Conservation (phyloP, 805 yeast genomes). For the Yamadazyma olivae region DNA sequence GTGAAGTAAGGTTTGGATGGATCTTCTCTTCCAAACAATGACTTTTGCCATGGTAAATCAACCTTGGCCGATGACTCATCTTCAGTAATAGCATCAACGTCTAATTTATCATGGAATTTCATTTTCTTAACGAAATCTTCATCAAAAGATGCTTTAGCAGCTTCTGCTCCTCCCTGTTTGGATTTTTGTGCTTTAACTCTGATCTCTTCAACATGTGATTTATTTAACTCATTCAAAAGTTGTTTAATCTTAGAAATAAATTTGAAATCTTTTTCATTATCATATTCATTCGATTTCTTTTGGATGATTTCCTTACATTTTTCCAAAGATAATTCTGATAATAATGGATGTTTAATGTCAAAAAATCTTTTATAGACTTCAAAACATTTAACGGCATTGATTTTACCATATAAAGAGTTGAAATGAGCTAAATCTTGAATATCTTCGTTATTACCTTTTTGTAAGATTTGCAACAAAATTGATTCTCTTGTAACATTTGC, state of each 20-base stretch:
- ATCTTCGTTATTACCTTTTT: slow-evolving; percentile 16
- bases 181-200: slow-evolving; percentile 25
- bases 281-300: slow-evolving; percentile 34
- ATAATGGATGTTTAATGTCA: slow-evolving; percentile 24
- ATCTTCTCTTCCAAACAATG: slow-evolving; percentile 74
- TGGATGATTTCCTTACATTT: slow-evolving; percentile 24
- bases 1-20: slow-evolving; percentile 84
- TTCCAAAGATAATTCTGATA: slow-evolving; percentile 16
- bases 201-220: slow-evolving; percentile 29
- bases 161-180: slow-evolving; percentile 23
- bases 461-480: slow-evolving; percentile 44
- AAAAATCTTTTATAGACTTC: slow-evolving; percentile 27
- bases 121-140: slow-evolving; percentile 24
- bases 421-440: slow-evolving; percentile 24
- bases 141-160: slow-evolving; percentile 25
- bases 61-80: slow-evolving; percentile 50
- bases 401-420: slow-evolving; percentile 23
- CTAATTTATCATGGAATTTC: slow-evolving; percentile 32
- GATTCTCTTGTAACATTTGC: slow-evolving; percentile 45
- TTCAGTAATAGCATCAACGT: slow-evolving; percentile 46
- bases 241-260: slow-evolving; percentile 32
- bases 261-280: slow-evolving; percentile 26
- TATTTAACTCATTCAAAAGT: slow-evolving; percentile 33
- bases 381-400: slow-evolving; percentile 34
- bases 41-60: slow-evolving; percentile 75